Conservation (phyloP, 2,329 filamentous ascomycete species). For the Apiospora sp. region DNA sequence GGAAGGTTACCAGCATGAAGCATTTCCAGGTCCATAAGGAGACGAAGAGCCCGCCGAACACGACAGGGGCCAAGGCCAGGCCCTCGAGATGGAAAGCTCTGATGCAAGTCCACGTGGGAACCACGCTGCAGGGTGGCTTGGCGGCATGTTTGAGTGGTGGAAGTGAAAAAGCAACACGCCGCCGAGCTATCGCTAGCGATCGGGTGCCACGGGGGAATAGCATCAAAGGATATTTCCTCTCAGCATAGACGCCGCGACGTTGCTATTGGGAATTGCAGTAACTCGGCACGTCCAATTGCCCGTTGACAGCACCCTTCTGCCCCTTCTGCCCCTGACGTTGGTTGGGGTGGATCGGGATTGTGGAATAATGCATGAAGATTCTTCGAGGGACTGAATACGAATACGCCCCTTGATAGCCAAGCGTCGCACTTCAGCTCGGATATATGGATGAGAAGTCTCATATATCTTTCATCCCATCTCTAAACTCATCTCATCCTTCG, state of each 20-base stretch:
- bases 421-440: background rate
- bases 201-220: background rate
- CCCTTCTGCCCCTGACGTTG: background rate
- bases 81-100: constrained; percentile 47
- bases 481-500: constrained; percentile 1
- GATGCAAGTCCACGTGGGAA: constrained; percentile 32
- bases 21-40: constrained; percentile 73
- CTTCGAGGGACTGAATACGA: too few species aligned
- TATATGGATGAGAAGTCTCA: background rate
- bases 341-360: background rate
- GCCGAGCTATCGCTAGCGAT: constrained; percentile 16
- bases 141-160: constrained; percentile 24
- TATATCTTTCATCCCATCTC: background rate
- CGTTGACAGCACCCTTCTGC: background rate
- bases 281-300: background rate
- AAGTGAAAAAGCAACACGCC: constrained; percentile 11
- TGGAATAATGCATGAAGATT: background rate
- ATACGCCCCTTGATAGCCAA: background rate
- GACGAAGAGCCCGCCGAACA: constrained; percentile 72
- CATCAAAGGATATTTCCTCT: background rate
- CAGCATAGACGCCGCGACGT: background rate
- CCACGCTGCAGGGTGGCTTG: constrained; percentile 32
- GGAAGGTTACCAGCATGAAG: constrained; percentile 77
- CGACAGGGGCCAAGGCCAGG: constrained; percentile 68
- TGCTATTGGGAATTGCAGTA: background rate